phyloP scores from a whole-genome alignment of 164 flowering plant species.

The Chimonanthus salicifolius region DNA sequence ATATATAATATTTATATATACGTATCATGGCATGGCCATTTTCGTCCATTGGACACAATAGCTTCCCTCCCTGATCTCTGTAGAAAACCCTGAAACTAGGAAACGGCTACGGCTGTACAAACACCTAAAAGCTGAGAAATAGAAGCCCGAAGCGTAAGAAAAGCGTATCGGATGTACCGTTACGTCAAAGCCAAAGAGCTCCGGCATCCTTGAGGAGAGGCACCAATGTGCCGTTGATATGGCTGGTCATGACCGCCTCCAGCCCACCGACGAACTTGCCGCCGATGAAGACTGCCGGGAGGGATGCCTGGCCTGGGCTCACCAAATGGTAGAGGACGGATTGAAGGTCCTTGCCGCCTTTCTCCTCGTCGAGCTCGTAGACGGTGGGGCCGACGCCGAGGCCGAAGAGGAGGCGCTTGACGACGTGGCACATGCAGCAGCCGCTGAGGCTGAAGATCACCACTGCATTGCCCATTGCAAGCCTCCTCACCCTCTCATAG shows the following conservation, averaged over 20 bases:
- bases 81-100: no score
- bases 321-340: conserved; percentile 44
- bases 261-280: conserved; percentile 79
- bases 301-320: conserved; percentile 21
- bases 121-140: no score
- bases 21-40: no score
- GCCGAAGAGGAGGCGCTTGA: conserved; percentile 55
- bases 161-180: no score
- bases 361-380: conserved; percentile 56
- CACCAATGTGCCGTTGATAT: conserved; percentile 69
- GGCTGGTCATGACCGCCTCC: conserved; percentile 73
- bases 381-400: conserved; percentile 73
- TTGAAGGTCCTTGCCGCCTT: conserved; percentile 40
- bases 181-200: conserved; percentile 73
- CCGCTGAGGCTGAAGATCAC: conserved; percentile 67
- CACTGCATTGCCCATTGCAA: conserved; percentile 59
- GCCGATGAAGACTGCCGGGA: conserved; percentile 76
- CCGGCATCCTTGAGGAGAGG: conserved; percentile 86
- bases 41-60: no score
- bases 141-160: no score
- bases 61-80: no score
- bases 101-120: no score
- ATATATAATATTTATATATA: no score
- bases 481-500: conserved; percentile 36
- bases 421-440: conserved; percentile 88